Conservation (phyloP, 441 rosid species). For the Gossypium trilobum region DNA sequence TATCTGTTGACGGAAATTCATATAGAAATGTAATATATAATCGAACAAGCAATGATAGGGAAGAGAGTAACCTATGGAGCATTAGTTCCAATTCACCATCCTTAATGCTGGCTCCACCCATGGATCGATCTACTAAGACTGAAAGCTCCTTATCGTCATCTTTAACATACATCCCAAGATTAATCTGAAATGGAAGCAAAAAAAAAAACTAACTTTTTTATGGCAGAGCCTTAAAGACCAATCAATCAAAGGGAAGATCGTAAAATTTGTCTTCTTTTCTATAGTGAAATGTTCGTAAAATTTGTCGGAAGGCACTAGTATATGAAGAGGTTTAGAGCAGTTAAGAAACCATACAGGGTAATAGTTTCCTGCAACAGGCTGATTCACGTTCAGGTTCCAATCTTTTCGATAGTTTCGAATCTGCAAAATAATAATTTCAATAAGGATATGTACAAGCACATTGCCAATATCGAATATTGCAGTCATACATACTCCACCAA, state of each 20-base stretch:
- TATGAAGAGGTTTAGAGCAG: background rate
- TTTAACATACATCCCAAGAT: constrained; percentile 38
- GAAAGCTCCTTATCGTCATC: constrained; percentile 35
- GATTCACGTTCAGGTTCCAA: constrained; percentile 39
- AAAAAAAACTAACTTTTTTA: background rate
- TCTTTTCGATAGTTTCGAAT: constrained; percentile 40
- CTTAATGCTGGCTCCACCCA: constrained; percentile 41
- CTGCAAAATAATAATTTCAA: constrained; percentile 21
- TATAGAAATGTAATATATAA: background rate
- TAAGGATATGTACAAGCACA: background rate
- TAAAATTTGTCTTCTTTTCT: background rate
- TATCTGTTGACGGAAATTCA: background rate
- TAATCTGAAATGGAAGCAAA: constrained; percentile 27
- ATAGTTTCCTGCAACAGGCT: constrained; percentile 50
- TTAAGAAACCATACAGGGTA: constrained; percentile 30
- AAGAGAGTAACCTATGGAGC: constrained; percentile 39
- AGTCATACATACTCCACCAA: background rate
- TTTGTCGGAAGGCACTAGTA: background rate
- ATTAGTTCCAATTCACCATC: constrained; percentile 47
- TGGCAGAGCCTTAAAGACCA: background rate
- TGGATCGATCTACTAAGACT: constrained; percentile 38
- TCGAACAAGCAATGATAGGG: background rate
- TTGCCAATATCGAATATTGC: background rate
- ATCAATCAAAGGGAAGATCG: background rate
- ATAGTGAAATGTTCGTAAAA: background rate